These are phyloP conservation scores for Dendrocalamus sinicus DNA, from an alignment of 176 grass and related monocot species.

Conservation along the genomic window DNA sequence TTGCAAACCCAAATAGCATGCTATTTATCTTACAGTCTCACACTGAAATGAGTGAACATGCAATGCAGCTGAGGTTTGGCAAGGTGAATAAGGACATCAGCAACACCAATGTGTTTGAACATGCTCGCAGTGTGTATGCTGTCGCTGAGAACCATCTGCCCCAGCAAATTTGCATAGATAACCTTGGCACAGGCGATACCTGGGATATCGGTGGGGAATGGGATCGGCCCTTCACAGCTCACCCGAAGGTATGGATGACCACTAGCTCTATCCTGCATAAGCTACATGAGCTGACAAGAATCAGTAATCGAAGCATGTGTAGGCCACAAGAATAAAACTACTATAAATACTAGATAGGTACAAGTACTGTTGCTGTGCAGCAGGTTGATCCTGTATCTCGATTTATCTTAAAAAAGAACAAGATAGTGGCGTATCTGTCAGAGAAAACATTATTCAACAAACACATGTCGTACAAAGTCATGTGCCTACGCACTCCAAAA, in stretches of 20 bases:
- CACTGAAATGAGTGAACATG: conserved; percentile 18
- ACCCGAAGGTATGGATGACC: conserved; percentile 48
- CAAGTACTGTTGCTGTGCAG: not conserved
- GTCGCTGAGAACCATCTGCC: conserved; percentile 52
- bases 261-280: not conserved
- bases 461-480: not conserved
- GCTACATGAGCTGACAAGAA: not conserved
- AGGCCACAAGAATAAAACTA: not conserved
- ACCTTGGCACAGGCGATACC: conserved; percentile 31
- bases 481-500: not conserved
- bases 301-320: not conserved
- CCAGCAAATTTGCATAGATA: conserved; percentile 43
- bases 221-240: conserved; percentile 56
- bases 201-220: conserved; percentile 55
- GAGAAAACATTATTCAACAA: not conserved
- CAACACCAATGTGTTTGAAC: conserved; percentile 70
- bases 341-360: not conserved
- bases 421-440: not conserved
- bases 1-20: not conserved
- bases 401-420: not conserved
- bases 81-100: conserved; percentile 59
- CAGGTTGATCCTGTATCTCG: not conserved
- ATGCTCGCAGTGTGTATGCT: conserved; percentile 43
- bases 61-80: conserved; percentile 57
- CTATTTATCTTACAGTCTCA: not conserved